phyloP scores from a whole-genome alignment of 768 basidiomycete genomes.

The Collybia sp. region DNA sequence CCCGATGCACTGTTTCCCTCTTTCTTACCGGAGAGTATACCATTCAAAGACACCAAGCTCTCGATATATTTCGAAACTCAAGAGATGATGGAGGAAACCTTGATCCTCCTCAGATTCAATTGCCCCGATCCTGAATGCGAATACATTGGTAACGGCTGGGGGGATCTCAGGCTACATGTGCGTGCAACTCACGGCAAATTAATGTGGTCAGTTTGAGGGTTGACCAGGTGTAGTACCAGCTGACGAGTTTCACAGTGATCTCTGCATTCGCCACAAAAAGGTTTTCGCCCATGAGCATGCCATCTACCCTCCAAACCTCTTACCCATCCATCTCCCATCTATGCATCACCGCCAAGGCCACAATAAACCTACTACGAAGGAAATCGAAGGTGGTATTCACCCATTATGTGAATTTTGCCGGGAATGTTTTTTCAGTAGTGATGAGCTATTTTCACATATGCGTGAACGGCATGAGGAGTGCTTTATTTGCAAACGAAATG shows the following conservation, averaged over 20 bases:
- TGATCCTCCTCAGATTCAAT: conserved; percentile 90
- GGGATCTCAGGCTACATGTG: conserved; percentile 82
- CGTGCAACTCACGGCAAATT: conserved; percentile 69
- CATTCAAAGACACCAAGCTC: conserved; percentile 68
- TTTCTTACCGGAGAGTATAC: conserved; percentile 49
- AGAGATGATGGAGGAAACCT: conserved; percentile 93
- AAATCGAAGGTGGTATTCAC: conserved; percentile 67
- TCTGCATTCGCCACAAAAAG: conserved; percentile 88
- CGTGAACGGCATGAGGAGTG: conserved; percentile 94
- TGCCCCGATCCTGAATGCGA: conserved; percentile 85
- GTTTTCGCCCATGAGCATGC: conserved; percentile 95
- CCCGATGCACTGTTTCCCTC: conserved; percentile 56
- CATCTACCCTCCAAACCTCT: conserved; percentile 59
- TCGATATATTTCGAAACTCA: conserved; percentile 82
- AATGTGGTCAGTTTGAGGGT: conserved; percentile 61
- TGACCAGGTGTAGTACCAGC: not conserved
- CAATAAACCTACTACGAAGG: conserved; percentile 38
- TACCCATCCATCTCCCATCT: conserved; percentile 77
- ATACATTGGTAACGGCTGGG: conserved; percentile 84
- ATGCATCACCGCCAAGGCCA: conserved; percentile 32
- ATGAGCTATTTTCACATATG: conserved; percentile 93
- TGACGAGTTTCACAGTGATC: conserved; percentile 45
- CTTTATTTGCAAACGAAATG: conserved; percentile 86
- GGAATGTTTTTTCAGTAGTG: conserved; percentile 91
- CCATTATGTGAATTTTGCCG: conserved; percentile 86